Percentiles rank a stretch among this genome's conserved stretches.
Evolutionary conservation across 108 stramenopile species (phyloP).

Genomic region (Skeletonema costatum): DNA sequence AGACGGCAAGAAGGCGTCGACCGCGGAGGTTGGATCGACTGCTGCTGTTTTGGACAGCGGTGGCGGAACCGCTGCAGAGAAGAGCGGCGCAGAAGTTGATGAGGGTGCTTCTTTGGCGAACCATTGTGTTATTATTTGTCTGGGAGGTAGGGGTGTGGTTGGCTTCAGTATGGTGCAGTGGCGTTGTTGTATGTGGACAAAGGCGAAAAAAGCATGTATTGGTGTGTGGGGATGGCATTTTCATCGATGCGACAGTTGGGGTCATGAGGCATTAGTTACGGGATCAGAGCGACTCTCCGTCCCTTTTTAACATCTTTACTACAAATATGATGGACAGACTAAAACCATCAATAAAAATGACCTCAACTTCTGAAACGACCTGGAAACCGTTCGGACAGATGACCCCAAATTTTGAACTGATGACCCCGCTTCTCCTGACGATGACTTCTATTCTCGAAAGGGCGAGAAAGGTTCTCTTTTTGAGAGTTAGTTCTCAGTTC

Average conservation of each 20-base stretch:
- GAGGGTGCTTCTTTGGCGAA: not conserved
- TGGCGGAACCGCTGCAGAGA: not conserved
- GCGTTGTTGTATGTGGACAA: no score
- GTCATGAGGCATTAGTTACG: no score
- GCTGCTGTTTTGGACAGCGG: not conserved
- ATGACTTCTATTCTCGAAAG: no score
- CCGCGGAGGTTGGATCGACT: not conserved
- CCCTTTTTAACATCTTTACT: not conserved
- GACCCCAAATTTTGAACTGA: no score
- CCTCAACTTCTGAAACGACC: not conserved
- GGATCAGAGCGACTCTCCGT: not conserved
- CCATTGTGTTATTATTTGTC: not conserved
- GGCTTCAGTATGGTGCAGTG: no score
- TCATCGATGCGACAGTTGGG: no score
- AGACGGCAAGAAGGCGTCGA: not conserved
- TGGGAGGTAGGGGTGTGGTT: no score
- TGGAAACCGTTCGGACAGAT: not conserved
- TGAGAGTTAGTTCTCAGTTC: no score
- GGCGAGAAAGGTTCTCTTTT: no score
- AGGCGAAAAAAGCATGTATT: no score
- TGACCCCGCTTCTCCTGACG: no score
- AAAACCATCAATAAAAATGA: not conserved
- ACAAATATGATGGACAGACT: not conserved
- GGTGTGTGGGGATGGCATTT: no score
- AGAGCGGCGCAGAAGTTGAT: not conserved